These are phyloP conservation scores for Debaryomycetaceae sp. DNA, from an alignment of 1,139 yeast genomes.

Conservation along the genomic window DNA sequence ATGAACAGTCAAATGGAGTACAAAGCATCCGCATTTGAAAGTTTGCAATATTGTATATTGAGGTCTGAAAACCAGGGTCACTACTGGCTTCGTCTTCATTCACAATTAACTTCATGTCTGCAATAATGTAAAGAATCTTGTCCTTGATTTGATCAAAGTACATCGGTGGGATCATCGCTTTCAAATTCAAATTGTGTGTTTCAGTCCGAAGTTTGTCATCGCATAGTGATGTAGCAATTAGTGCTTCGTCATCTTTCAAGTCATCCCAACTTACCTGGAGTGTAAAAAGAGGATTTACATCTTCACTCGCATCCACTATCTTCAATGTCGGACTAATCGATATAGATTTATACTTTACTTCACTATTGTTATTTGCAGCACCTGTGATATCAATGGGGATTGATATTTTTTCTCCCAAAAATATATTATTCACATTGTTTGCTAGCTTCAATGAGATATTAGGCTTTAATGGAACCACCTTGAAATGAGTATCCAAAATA, in stretches of 20 bases:
- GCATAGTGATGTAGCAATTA: slow-evolving; percentile 17
- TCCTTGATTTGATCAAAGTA: slow-evolving; percentile 8
- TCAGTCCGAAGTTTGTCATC: slow-evolving; percentile 7
- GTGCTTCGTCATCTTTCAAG: slow-evolving; percentile 42
- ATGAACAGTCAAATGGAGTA: slow-evolving; percentile 33
- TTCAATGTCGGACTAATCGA: slow-evolving; percentile 20
- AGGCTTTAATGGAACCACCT: slow-evolving; percentile 19
- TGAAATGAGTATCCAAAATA: not conserved
- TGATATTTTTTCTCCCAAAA: slow-evolving; percentile 29
- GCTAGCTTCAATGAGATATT: slow-evolving; percentile 12
- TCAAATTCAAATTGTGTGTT: slow-evolving; percentile 18
- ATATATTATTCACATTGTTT: slow-evolving; percentile 8
- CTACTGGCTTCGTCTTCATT: slow-evolving; percentile 16
- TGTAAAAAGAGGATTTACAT: slow-evolving; percentile 12
- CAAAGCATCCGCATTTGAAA: slow-evolving; percentile 28
- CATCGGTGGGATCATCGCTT: slow-evolving; percentile 21
- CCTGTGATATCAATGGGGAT: slow-evolving; percentile 21
- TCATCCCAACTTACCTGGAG: slow-evolving; percentile 34
- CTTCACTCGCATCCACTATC: slow-evolving; percentile 14
- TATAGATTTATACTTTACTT: slow-evolving; percentile 19
- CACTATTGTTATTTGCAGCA: slow-evolving; percentile 12
- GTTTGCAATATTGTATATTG: slow-evolving; percentile 29
- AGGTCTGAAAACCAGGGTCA: slow-evolving; percentile 7
- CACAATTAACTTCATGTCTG: slow-evolving; percentile 26
- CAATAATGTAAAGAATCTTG: slow-evolving; percentile 10